Evolutionary conservation across 148 eudicot species (phyloP), one percentile per base, ranked within the genome.

Genomic region (Spergularia bocconei): DNA sequence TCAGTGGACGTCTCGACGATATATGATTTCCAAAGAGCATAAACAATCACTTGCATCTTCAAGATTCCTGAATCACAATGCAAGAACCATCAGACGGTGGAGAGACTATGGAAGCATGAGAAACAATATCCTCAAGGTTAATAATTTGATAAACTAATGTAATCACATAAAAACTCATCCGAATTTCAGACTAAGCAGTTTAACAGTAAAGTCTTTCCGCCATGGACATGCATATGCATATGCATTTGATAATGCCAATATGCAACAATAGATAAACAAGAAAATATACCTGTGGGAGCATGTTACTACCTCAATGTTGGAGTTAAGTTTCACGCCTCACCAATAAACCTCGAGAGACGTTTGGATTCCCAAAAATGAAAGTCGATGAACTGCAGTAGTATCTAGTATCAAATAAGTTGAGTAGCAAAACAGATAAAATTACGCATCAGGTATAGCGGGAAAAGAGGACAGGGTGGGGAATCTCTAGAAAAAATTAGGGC

Each of bases 351-450:
- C 5, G 59, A 13, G 48, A 60, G 77, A 78, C 56, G 70, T 58
- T 70, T 61, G 19, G 54, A 75, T 71, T 66, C 58, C 69, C 79
- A 80, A 78, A 75, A 60, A 39, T 77, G 85, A 74, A 75, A 90
- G 75, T 88, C 85, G 60, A 83, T 36, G 70, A 88, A 90, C 75
- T 90, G 95, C 62, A 82, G 59, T 41, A 90, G 59, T 81, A 90
- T 90, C 95, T 90, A 75, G 48, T 44, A 71, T 19, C n/a, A 67
- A 62, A 56, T 23, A 36, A 15, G 70, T 83, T 83, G 84, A 87
- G 89, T 86, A 75, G 53, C 78, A 23, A 48, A 77, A 78, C 67
- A 21, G 12, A 48, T 15, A 29, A 47, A 25, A 15, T 7, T 21
- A 23, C 0, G 14, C 17, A 13, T 48, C 23, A 51, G 41, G 19